Conservation (phyloP, 495 filamentous ascomycete genomes). For the Mytilinidion resinicola region DNA sequence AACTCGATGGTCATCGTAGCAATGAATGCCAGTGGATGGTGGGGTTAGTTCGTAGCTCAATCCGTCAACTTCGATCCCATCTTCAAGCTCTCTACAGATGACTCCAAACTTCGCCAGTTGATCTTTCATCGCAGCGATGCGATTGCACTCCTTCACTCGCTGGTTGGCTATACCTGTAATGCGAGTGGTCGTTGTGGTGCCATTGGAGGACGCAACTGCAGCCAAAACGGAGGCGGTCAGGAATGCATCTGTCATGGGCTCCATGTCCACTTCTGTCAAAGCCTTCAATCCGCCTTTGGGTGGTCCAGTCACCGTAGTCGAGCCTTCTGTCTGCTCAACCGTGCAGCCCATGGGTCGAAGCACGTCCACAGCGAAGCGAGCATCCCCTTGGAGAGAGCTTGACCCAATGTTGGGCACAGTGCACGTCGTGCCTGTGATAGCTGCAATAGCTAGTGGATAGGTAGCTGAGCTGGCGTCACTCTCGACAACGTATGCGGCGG, state of each 20-base stretch:
- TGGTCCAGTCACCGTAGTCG: constrained; percentile 93
- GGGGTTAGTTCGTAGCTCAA: constrained; percentile 24
- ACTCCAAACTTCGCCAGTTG: constrained; percentile 96
- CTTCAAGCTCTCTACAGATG: constrained; percentile 74
- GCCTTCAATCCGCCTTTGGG: constrained; percentile 61
- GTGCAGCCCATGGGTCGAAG: constrained; percentile 88
- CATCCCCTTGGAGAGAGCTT: constrained; percentile 87
- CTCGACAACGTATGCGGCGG: constrained; percentile 81
- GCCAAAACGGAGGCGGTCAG: constrained; percentile 89
- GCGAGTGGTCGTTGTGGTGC: constrained; percentile 58
- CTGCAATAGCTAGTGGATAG: constrained; percentile 90
- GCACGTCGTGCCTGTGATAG: constrained; percentile 89
- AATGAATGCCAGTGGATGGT: constrained; percentile 67
- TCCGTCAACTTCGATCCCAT: constrained; percentile 63
- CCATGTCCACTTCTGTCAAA: constrained; percentile 84
- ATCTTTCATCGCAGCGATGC: constrained; percentile 92
- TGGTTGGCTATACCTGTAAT: constrained; percentile 99
- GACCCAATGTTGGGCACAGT: constrained; percentile 95
- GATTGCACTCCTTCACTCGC: constrained; percentile 96
- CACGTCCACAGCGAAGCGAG: constrained; percentile 88
- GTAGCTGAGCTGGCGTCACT: constrained; percentile 97
- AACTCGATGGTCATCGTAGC: constrained; percentile 97
- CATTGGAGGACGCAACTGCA: constrained; percentile 62
- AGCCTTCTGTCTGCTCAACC: constrained; percentile 75
- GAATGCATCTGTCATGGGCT: constrained; percentile 99